These are phyloP conservation scores for Solanum clarkiae DNA, from an alignment of 257 asterid genomes.

Conservation along the genomic window DNA sequence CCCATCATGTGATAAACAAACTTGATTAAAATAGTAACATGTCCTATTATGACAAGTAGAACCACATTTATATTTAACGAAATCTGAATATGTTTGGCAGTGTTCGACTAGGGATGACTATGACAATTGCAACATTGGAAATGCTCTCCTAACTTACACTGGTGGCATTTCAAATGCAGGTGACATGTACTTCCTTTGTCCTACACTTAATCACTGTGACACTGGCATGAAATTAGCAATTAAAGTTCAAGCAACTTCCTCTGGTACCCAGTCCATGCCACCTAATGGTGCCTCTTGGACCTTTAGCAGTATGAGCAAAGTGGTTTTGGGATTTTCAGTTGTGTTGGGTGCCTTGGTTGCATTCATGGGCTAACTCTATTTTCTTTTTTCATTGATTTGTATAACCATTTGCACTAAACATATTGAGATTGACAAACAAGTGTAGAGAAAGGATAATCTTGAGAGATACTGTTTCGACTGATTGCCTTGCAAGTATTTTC, in stretches of 20 bases:
- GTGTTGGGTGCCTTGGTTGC: slow-evolving; percentile 29
- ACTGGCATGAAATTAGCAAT: slow-evolving; percentile 44
- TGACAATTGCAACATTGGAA: slow-evolving; percentile 19
- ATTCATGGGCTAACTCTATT: slow-evolving; percentile 22
- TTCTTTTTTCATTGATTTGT: not conserved
- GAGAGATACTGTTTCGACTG: no score
- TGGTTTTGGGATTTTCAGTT: slow-evolving; percentile 20
- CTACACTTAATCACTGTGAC: slow-evolving; percentile 35
- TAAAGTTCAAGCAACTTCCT: slow-evolving; percentile 14
- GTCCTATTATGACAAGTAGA: not conserved
- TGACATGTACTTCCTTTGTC: slow-evolving; percentile 41
- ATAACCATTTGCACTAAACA: no score
- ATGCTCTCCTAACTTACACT: slow-evolving; percentile 9
- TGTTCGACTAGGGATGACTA: slow-evolving; percentile 31
- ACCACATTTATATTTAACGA: not conserved
- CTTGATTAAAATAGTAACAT: not conserved
- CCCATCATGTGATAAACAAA: not conserved
- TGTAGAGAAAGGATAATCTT: no score
- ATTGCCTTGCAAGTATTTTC: no score
- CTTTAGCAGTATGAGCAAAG: slow-evolving; percentile 14
- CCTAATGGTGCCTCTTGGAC: slow-evolving; percentile 12
- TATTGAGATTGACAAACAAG: no score
- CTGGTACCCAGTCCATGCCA: slow-evolving; percentile 3
- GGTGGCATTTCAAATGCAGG: slow-evolving; percentile 31
- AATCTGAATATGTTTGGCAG: slow-evolving; percentile 11